Evolutionary conservation across 1,284 basidiomycete species (phyloP).

Genomic region (Meripilus lineatus): DNA sequence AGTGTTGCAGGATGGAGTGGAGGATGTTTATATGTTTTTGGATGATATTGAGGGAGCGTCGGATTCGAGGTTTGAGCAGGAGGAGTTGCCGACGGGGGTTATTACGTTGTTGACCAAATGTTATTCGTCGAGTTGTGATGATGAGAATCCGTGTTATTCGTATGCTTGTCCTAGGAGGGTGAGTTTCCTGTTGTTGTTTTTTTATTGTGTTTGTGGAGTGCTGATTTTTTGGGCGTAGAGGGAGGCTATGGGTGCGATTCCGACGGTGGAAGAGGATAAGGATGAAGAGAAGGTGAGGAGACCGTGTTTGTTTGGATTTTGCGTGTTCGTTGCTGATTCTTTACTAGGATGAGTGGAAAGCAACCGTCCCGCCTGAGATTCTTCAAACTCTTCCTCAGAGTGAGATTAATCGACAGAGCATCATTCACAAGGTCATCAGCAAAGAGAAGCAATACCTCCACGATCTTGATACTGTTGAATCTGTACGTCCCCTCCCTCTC

Average conservation of each 20-base stretch:
- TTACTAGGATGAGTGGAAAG: constrained; percentile 64
- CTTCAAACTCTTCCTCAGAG: constrained; percentile 65
- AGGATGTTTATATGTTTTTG: constrained; percentile 95
- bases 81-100: constrained; percentile 84
- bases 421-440: constrained; percentile 88
- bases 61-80: constrained; percentile 52
- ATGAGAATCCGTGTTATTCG: constrained; percentile 65
- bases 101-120: constrained; percentile 78
- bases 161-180: constrained; percentile 67
- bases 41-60: constrained; percentile 76
- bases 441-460: constrained; percentile 90
- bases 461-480: constrained; percentile 84
- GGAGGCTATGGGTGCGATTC: constrained; percentile 18
- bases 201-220: constrained; percentile 7
- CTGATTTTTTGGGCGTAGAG: constrained; percentile 15
- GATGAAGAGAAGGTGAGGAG: constrained; percentile 27
- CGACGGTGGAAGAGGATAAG: constrained; percentile 20
- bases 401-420: constrained; percentile 86
- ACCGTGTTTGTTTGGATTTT: not conserved
- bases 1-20: constrained; percentile 82
- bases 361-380: constrained; percentile 64
- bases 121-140: constrained; percentile 79
- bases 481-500: constrained; percentile 33
- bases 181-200: constrained; percentile 21
- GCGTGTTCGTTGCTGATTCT: not conserved